These are phyloP conservation scores for Fusarium oligoseptatum DNA, from an alignment of 2,329 filamentous ascomycete species.

Conservation along the genomic window DNA sequence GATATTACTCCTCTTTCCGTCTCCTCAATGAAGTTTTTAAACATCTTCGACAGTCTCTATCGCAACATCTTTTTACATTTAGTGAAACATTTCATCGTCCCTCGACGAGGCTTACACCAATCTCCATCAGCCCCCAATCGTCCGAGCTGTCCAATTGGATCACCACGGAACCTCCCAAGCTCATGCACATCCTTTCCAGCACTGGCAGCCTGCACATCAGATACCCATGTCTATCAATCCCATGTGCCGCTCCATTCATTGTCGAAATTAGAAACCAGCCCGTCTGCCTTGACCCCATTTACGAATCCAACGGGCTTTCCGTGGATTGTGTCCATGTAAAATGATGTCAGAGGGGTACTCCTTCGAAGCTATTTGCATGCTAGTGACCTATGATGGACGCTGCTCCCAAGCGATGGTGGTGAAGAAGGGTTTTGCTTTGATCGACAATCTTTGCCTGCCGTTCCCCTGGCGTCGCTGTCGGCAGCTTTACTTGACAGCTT, in stretches of 20 bases:
- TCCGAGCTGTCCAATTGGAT: slow-evolving; percentile 18
- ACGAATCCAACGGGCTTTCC: background rate
- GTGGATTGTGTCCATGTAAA: background rate
- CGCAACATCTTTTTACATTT: background rate
- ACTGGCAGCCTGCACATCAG: slow-evolving; percentile 5
- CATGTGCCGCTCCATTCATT: background rate
- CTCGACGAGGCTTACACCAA: background rate
- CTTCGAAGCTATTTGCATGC: background rate
- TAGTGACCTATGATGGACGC: background rate
- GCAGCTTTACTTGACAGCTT: background rate
- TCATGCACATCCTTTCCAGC: slow-evolving; percentile 16
- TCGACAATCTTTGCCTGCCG: background rate
- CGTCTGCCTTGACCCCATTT: background rate
- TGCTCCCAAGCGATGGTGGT: background rate
- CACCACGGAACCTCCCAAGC: slow-evolving; percentile 1
- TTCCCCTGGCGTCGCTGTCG: slow-evolving; percentile 1
- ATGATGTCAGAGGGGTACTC: slow-evolving; percentile 35
- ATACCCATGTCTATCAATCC: background rate
- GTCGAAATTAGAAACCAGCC: background rate
- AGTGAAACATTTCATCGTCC: background rate
- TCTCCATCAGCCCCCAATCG: background rate
- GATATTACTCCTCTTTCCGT: background rate
- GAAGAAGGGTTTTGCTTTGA: background rate
- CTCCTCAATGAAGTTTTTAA: background rate
- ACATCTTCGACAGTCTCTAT: background rate